Percentiles rank a stretch among this genome's conserved stretches.
Conservation (phyloP, 306 rosid genomes). For the Lagenaria siceraria region DNA sequence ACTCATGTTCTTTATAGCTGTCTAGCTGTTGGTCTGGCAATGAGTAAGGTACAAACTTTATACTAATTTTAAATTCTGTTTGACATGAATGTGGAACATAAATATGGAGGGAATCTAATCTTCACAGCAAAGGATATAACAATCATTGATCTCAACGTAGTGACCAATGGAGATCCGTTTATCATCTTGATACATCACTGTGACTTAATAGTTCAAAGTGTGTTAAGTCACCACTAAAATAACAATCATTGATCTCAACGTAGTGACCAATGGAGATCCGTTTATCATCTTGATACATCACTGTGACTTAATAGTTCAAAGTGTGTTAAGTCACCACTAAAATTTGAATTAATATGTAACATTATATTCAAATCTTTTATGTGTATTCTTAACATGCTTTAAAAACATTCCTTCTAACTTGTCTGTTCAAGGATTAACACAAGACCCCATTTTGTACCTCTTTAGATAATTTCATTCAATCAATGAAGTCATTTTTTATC, state of each 20-base stretch:
- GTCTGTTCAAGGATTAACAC: background rate
- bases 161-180: background rate
- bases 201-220: background rate
- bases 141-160: background rate
- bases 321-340: background rate
- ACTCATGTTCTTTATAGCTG: slow-evolving; percentile 90
- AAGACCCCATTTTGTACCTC: too few species aligned
- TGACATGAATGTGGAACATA: background rate
- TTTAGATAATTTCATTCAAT: too few species aligned
- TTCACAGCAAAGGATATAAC: background rate
- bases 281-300: background rate
- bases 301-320: background rate
- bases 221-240: background rate
- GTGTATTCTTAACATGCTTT: too few species aligned
- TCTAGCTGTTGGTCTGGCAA: slow-evolving; percentile 84
- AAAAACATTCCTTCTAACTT: background rate
- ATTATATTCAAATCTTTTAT: background rate
- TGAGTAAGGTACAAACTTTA: slow-evolving; percentile 61
- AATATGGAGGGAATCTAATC: background rate
- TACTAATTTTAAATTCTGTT: background rate
- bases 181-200: background rate
- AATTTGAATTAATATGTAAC: background rate
- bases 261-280: too few species aligned
- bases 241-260: too few species aligned
- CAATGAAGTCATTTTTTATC: too few species aligned